A percentile compares a stretch with the other conserved stretches of the same genome.
phyloP scores from a whole-genome alignment of 2,329 filamentous ascomycete species.

The Albophoma yamanashiensis region DNA sequence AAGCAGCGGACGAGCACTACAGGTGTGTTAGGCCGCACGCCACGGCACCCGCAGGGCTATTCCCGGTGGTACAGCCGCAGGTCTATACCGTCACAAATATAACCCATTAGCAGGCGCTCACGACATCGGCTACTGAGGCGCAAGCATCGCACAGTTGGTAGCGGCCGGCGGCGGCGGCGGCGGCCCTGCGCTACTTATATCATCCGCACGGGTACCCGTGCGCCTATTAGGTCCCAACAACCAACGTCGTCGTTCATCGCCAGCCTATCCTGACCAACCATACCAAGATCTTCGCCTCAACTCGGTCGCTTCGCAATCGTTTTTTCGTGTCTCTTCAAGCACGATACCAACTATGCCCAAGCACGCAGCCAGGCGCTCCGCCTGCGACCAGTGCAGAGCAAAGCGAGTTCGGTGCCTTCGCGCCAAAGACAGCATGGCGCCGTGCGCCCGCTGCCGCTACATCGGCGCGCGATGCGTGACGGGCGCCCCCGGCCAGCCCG shows the following conservation, averaged over 20 bases:
- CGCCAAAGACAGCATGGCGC: slow-evolving; percentile 6
- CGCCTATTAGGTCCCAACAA: too few relatives aligned
- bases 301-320: background rate
- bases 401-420: slow-evolving; percentile 12
- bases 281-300: background rate
- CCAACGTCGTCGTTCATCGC: background rate
- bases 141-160: too few relatives aligned
- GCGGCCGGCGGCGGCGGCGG: too few relatives aligned
- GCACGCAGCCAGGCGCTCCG: slow-evolving; percentile 8
- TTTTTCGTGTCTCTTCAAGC: background rate
- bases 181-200: too few relatives aligned
- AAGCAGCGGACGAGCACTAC: too few relatives aligned
- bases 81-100: too few relatives aligned
- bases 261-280: background rate
- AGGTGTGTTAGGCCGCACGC: too few relatives aligned
- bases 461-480: slow-evolving; percentile 8
- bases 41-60: too few relatives aligned
- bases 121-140: too few relatives aligned
- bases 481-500: slow-evolving; percentile 8
- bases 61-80: too few relatives aligned
- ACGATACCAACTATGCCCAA: slow-evolving; percentile 1
- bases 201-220: too few relatives aligned
- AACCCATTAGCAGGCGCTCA: too few relatives aligned
- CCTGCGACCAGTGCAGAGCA: slow-evolving; percentile 12
- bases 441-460: slow-evolving; percentile 10